phyloP scores from a whole-genome alignment of 2,329 filamentous ascomycete species.

The Calonectria pseudoturangicola region DNA sequence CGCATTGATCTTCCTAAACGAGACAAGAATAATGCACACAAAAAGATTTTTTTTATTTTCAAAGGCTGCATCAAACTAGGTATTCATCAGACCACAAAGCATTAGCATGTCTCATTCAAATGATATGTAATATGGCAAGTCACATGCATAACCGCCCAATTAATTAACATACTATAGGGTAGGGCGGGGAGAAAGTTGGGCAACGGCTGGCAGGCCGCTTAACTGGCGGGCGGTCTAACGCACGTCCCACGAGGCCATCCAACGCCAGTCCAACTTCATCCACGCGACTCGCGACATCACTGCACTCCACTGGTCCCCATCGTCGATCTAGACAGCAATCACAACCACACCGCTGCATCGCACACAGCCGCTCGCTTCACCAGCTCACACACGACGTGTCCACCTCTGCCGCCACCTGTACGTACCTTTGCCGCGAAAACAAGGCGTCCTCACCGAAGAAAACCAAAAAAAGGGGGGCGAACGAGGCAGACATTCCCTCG shows the following conservation, averaged over 20 bases:
- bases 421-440: slow-evolving; percentile 37
- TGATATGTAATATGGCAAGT: slow-evolving; percentile 4
- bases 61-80: background rate
- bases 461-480: slow-evolving; percentile 26
- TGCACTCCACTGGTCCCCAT: slow-evolving; percentile 19
- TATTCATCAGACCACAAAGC: background rate
- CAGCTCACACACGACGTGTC: slow-evolving; percentile 21
- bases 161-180: slow-evolving; percentile 30
- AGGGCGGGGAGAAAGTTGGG: slow-evolving; percentile 15
- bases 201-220: slow-evolving; percentile 11
- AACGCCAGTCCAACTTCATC: slow-evolving; percentile 28
- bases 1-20: slow-evolving; percentile 11
- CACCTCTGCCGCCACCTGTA: slow-evolving; percentile 29
- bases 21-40: background rate
- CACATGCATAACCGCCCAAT: background rate
- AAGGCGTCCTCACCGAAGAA: slow-evolving; percentile 20
- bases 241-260: slow-evolving; percentile 37
- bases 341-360: slow-evolving; percentile 25
- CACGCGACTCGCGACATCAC: slow-evolving; percentile 40
- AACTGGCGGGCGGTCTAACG: slow-evolving; percentile 33
- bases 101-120: background rate
- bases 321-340: slow-evolving; percentile 26
- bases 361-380: slow-evolving; percentile 29
- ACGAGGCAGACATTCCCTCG: slow-evolving; percentile 22
- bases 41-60: no score